Evolutionary conservation across 208 protist species (phyloP), one percentile per base, ranked within the genome.

Genomic region (Angomonas desouzai): DNA sequence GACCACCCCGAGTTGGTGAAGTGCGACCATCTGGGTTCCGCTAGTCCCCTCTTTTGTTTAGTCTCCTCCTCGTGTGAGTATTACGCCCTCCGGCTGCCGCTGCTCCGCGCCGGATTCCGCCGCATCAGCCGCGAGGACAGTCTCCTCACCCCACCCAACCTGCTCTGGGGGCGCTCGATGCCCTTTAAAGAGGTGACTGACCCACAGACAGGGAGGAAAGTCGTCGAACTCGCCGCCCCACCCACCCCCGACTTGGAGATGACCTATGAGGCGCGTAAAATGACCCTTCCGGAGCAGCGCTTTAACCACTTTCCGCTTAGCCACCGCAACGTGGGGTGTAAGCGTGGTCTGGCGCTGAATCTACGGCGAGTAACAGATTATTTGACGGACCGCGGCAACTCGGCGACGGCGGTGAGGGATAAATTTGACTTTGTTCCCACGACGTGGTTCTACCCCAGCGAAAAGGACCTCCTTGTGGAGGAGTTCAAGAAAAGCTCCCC

Each of bases 51-150:
- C 20, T 96, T 93, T 62, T 73, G 62, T 61, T 91, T 96, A 43
- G 76, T 82, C 0, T 84, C 87, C 16, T 56, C 83, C 13, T 86
- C 79, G 10, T 96, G 89, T 97, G 87, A 98, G 89, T 84, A 99
- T 92, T 91, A 98, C 94, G 67, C 97, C 72, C 66, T 98, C 83
- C 78, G 98, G 79, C 74, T 96, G 57, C 87, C 91, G 25, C 74
- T 97, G 29, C 63, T 97, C 32, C 88, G 89, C 64, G 85, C 89
- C 13, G 91, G 87, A 29, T 94, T 93, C 66, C 76, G 76, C 22
- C 85, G 91, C 20, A 27, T 91, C 11, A 72, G 66, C 4, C 38
- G 62, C 6, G 63, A 61, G 6, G 36, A 49, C 6, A 66, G 32
- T 22, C 47, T 62, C n/a, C 40, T 20, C 40, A 60, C 84, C 38